A percentile compares a stretch with the other conserved stretches of the same genome.
Evolutionary conservation across 2,329 filamentous ascomycete species (phyloP).

Genomic region (Sarocladium kiliense): DNA sequence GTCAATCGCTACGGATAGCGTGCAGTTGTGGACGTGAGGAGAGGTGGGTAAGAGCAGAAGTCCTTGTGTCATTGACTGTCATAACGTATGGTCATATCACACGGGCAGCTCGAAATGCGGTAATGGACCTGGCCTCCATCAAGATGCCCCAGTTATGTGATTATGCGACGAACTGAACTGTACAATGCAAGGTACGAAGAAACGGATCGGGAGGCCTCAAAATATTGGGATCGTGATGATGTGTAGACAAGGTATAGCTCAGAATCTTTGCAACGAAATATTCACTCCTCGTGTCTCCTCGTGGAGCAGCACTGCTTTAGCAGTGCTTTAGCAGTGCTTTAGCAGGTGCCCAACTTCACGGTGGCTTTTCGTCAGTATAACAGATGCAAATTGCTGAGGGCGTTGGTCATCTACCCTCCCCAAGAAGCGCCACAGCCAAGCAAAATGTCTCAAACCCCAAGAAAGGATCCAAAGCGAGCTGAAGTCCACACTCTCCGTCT

Average conservation of each 20-base stretch:
- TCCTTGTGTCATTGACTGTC: not conserved
- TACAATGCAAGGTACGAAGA: not conserved
- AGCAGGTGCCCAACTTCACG: too few relatives aligned
- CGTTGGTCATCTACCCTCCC: not conserved
- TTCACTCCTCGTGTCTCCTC: too few relatives aligned
- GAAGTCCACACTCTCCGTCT: not conserved
- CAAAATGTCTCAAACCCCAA: not conserved
- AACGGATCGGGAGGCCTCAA: not conserved
- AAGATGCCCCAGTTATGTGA: not conserved
- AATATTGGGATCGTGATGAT: not conserved
- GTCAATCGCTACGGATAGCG: too few relatives aligned
- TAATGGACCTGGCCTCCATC: not conserved
- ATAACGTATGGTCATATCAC: not conserved
- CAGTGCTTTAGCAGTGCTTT: too few relatives aligned
- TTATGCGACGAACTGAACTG: not conserved
- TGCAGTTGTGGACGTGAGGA: too few relatives aligned
- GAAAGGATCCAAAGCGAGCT: not conserved
- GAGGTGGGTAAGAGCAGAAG: not conserved
- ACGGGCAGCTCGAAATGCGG: not conserved
- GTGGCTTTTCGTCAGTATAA: too few relatives aligned
- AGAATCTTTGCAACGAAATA: not conserved
- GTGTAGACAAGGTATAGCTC: not conserved
- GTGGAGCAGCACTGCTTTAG: too few relatives aligned
- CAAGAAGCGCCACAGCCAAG: not conserved
- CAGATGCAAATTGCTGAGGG: too few relatives aligned